These are phyloP conservation scores for Neurospora crassa DNA, from an alignment of 2,329 filamentous ascomycete genomes.

Conservation along the genomic window DNA sequence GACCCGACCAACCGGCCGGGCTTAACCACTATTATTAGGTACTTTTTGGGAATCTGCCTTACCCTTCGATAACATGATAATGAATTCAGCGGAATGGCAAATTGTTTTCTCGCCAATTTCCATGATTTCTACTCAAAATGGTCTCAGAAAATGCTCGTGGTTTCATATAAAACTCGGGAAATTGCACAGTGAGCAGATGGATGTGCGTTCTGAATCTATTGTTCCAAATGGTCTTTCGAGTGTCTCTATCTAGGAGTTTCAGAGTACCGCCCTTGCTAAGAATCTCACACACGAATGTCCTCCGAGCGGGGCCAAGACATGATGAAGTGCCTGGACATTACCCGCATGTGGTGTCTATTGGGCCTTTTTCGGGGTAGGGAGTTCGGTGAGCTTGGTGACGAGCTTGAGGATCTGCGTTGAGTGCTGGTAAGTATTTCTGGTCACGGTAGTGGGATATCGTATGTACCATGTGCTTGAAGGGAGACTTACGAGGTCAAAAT, in stretches of 20 bases:
- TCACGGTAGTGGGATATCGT: neutral
- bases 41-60: neutral
- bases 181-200: neutral
- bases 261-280: neutral
- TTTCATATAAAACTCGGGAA: neutral
- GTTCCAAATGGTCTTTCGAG: accelerated
- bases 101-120: neutral
- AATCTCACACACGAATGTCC: no score
- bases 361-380: neutral
- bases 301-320: no score
- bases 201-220: neutral
- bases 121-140: neutral
- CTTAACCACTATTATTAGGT: neutral
- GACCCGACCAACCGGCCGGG: neutral
- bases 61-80: neutral
- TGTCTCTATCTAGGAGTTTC: neutral
- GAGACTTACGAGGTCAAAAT: neutral
- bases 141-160: neutral
- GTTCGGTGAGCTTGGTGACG: neutral
- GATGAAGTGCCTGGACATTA: no score
- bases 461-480: no score
- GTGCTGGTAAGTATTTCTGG: neutral
- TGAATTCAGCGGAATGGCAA: neutral
- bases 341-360: no score
- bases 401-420: neutral